Percentiles rank a stretch among this genome's conserved stretches.
These are phyloP conservation scores for Beta vulgaris DNA, from an alignment of 148 eudicot species.

Conservation along the genomic window DNA sequence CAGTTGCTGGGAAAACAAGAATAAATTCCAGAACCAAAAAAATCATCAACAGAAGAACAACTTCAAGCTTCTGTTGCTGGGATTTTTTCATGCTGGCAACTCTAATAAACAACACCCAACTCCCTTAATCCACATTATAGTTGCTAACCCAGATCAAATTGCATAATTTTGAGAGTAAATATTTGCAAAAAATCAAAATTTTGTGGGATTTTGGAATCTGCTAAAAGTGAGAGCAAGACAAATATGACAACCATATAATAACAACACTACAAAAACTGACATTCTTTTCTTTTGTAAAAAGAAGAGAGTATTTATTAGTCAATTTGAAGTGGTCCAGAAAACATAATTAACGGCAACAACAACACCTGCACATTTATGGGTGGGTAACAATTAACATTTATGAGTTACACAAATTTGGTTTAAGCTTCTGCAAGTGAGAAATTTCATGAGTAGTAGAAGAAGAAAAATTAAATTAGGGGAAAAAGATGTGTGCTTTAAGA, in stretches of 20 bases:
- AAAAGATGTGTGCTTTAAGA: not conserved
- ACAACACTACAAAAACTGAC: conserved; percentile 24
- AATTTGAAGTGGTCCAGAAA: conserved; percentile 29
- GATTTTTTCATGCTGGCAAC: conserved; percentile 48
- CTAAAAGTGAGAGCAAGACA: conserved; percentile 30
- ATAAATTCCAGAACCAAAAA: conserved; percentile 33
- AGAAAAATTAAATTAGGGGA: conserved; percentile 7
- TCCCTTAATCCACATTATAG: conserved; percentile 49
- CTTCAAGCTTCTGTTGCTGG: conserved; percentile 25
- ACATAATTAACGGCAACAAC: conserved; percentile 10
- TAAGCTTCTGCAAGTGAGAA: no score
- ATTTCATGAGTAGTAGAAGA: no score
- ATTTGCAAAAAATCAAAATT: not conserved
- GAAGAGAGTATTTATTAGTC: conserved; percentile 15
- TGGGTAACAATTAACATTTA: conserved; percentile 24
- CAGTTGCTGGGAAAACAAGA: conserved; percentile 48
- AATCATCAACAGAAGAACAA: conserved; percentile 26
- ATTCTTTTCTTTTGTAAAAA: conserved; percentile 10
- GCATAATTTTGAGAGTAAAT: not conserved
- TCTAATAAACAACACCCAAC: conserved; percentile 11
- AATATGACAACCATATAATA: conserved; percentile 29
- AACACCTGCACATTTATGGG: conserved; percentile 9
- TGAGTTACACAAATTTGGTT: conserved; percentile 20
- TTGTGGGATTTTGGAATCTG: conserved; percentile 22
- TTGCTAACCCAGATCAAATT: conserved; percentile 30